phyloP scores from a whole-genome alignment of 2,329 filamentous ascomycete species.

The Neonectria sp. region DNA sequence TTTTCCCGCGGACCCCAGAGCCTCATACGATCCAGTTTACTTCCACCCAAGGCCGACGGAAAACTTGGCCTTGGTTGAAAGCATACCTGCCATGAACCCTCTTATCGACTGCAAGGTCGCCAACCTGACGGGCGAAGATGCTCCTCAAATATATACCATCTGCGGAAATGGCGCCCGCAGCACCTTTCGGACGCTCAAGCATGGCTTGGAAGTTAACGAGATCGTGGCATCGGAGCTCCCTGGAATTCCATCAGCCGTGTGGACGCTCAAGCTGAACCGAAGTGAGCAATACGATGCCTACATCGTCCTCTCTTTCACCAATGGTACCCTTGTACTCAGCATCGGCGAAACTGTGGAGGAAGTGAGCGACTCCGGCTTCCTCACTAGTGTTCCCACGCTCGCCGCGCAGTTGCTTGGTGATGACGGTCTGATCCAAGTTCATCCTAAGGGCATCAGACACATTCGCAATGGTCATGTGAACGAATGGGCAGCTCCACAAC shows the following conservation, averaged over 20 bases:
- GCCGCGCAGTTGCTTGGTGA: conserved; percentile 96
- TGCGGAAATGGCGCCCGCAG: conserved; percentile 92
- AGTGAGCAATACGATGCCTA: conserved; percentile 92
- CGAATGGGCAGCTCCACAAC: conserved; percentile 94
- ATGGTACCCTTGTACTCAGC: conserved; percentile 90
- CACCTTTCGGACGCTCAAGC: conserved; percentile 91
- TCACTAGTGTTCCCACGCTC: conserved; percentile 89
- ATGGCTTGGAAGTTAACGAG: conserved; percentile 93
- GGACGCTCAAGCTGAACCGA: conserved; percentile 91
- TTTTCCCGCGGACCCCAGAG: conserved; percentile 82
- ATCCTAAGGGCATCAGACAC: conserved; percentile 95
- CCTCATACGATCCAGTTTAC: conserved; percentile 83
- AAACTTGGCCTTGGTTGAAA: conserved; percentile 88
- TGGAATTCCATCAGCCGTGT: conserved; percentile 90
- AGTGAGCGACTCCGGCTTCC: conserved; percentile 92
- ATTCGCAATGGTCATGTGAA: conserved; percentile 86
- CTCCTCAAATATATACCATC: conserved; percentile 95
- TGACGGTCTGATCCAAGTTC: conserved; percentile 92
- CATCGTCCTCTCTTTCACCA: conserved; percentile 93
- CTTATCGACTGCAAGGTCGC: conserved; percentile 92
- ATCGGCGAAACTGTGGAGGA: conserved; percentile 98
- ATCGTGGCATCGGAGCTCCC: conserved; percentile 96
- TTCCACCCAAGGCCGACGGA: conserved; percentile 86
- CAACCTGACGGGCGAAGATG: conserved; percentile 92
- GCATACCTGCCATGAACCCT: conserved; percentile 90